Evolutionary conservation across 78 protist genomes (phyloP), one percentile per base, ranked within the genome.

Genomic region (Dictyostelium firmibasis): DNA sequence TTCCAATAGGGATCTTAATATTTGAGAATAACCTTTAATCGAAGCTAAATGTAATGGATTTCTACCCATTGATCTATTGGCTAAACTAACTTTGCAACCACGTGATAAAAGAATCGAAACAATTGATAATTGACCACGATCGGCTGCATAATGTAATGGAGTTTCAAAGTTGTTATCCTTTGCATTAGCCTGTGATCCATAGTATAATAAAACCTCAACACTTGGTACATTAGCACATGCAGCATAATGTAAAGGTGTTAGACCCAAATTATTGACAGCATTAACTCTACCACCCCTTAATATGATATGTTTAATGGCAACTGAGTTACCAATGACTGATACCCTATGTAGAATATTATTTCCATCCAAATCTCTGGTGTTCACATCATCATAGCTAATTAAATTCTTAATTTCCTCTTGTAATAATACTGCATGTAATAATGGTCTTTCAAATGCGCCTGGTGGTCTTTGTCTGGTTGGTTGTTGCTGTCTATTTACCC

Each of bases 201-300:
- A 81, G 76, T 81, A 89, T 3, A 89, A 72, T 36, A 89, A 47
- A 13, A 89, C 41, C 3, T 89, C 94, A 9, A 77, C 86, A 41
- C 81, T 27, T 20, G 83, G 94, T 10, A 75, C 64, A 33, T 77
- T 89, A 27, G 94, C 60, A 70, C 94, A 89, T 9, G 87, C 94
- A 5, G 94, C 94, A 81, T 89, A 89, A 69, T 89, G 94, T 4
- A 89, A 82, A n/a, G 94, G 94, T 41, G 87, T 89, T 35, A 89
- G 10, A 1, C 94, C 94, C 10, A 20, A 62, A 57, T 89, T 89
- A 31, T 89, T 89, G 27, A 44, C 29, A 0, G 83, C 50, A 78
- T 89, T 89, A 31, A 89, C 94, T 3, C 78, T 35, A 0, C 86
- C 94, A 69, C 94, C 94, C 9, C 94, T n/a, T 14, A 33, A 14